Evolutionary conservation across 345 rosid species (phyloP), one percentile per base, ranked within the genome.

Genomic region (Sisymbrium irio): DNA sequence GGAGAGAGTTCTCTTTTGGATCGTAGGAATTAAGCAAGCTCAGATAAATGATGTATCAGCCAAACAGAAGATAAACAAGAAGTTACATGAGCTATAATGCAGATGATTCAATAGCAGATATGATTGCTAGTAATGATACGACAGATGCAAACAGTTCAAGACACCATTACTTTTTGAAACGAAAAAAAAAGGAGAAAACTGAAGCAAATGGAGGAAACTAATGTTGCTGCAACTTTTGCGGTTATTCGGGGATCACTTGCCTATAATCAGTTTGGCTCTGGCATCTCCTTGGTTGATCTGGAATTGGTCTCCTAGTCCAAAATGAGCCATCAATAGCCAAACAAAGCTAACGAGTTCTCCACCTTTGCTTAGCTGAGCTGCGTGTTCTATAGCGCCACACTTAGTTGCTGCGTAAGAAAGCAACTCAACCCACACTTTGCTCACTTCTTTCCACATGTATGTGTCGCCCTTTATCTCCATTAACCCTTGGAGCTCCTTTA

Each of bases 241-340:
- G 6, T 9, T 47, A 47, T 30, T 73, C 4, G 25, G 6, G 18
- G 46, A 28, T 65, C 62, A 86, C 78, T 86, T 84, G 35, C 83
- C 81, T 42, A 85, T 74, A 22, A 85, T 55, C 39, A 85, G 58
- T 74, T 87, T 87, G 18, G 86, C 89, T 73, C 87, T 75, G 7
- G 81, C 86, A 65, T 85, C 83, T 53, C 84, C 85, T 59, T 81
- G 83, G 1, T 88, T 85, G 45, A 80, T 83, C 41, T 85, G 88
- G 82, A 83, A 85, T 57, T 86, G 85, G 18, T 78, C 73, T 20
- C 83, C 84, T 2, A 89, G 22, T n/a, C 96, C 89, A 7, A 91
- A 78, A 74, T 91, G 96, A 45, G 89, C 88, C 91, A 89, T 91
- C 77, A 89, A 67, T 32, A 91, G 73, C 72, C 77, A 69, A 5